These are phyloP conservation scores for Prunus dulcis DNA, from an alignment of 306 rosid genomes.

Conservation along the genomic window DNA sequence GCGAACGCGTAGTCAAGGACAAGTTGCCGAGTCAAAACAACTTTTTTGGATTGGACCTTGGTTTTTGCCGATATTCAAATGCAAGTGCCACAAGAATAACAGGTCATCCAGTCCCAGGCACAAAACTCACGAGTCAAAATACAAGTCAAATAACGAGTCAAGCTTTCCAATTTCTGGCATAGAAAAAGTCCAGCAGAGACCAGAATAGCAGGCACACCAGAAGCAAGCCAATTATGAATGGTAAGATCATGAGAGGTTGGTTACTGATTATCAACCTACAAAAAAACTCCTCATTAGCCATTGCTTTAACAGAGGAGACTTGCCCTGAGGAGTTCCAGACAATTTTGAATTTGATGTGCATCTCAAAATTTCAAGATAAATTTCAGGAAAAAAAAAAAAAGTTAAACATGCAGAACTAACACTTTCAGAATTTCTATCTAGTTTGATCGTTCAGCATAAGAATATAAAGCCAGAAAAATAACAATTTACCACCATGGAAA, in stretches of 20 bases:
- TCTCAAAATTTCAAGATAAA: no score
- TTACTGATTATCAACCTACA: neutral
- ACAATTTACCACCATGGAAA: neutral
- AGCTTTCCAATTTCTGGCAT: neutral
- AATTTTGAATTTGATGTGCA: no score
- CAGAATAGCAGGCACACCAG: neutral
- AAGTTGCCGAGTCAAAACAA: conserved; percentile 9
- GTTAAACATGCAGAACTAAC: no score
- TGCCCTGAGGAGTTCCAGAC: neutral
- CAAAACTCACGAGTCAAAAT: conserved; percentile 11
- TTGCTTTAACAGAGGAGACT: no score
- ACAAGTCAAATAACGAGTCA: neutral
- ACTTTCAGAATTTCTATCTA: no score
- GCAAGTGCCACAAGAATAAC: neutral
- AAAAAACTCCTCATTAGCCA: neutral
- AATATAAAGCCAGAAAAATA: conserved; percentile 5
- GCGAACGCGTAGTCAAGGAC: neutral
- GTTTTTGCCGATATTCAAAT: neutral
- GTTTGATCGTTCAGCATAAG: neutral
- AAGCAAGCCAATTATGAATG: neutral
- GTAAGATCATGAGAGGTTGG: neutral
- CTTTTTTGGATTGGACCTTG: neutral
- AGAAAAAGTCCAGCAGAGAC: neutral
- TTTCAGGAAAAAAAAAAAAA: no score
- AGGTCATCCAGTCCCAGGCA: neutral